Conservation (phyloP, 2,329 filamentous ascomycete genomes). For the Penicillium hesseltinei region DNA sequence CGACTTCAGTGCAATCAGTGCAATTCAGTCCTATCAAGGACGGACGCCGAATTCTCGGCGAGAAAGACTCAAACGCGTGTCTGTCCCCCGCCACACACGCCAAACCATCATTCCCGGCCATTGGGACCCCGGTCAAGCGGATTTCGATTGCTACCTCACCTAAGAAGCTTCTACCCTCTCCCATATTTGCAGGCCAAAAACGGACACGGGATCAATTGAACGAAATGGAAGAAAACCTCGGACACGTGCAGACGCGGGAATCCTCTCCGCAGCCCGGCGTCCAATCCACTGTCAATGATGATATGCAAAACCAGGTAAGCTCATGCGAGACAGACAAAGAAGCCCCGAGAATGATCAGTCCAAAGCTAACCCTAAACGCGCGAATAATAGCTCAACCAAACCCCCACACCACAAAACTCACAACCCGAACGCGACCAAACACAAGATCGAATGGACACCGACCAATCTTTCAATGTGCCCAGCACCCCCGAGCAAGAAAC, state of each 20-base stretch:
- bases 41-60: conserved; percentile 41
- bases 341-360: neutral
- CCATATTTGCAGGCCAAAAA: conserved; percentile 41
- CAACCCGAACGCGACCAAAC: conserved; percentile 17
- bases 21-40: conserved; percentile 37
- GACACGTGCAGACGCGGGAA: conserved; percentile 19
- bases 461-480: conserved; percentile 9
- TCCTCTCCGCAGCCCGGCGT: conserved; percentile 8
- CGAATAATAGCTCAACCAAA: conserved; percentile 13
- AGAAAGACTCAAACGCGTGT: conserved; percentile 44
- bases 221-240: conserved; percentile 24
- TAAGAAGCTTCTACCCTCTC: conserved; percentile 34
- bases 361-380: conserved; percentile 3
- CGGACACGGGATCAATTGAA: conserved; percentile 42
- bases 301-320: conserved; percentile 21
- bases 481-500: conserved; percentile 13
- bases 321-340: neutral
- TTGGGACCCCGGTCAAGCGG: conserved; percentile 31
- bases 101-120: conserved; percentile 20
- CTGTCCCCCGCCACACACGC: conserved; percentile 31
- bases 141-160: conserved; percentile 26
- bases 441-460: conserved; percentile 14
- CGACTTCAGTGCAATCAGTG: conserved; percentile 21
- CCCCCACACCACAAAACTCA: conserved; percentile 21
- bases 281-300: conserved; percentile 17